These are phyloP conservation scores for Colletotrichum camelliae DNA, from an alignment of 2,329 filamentous ascomycete species.

Conservation along the genomic window DNA sequence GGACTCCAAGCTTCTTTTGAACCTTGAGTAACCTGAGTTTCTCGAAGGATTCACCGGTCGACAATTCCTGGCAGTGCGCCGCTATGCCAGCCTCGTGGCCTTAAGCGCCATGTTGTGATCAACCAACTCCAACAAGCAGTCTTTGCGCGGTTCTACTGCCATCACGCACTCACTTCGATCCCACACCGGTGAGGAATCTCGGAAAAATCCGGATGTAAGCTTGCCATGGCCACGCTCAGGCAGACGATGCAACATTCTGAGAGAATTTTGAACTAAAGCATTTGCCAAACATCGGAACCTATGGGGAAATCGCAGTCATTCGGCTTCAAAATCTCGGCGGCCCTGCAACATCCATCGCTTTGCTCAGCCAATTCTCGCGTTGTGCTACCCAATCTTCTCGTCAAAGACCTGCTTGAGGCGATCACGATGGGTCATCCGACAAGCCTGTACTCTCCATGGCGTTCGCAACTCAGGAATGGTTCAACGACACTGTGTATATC, in stretches of 20 bases:
- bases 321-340: neutral
- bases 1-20: neutral
- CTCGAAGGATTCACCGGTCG: neutral
- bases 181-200: neutral
- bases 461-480: neutral
- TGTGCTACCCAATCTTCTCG: constrained; percentile 5
- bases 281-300: neutral
- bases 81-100: neutral
- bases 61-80: neutral
- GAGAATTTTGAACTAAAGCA: neutral
- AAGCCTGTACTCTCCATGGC: constrained; percentile 7
- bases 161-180: neutral
- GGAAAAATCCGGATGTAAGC: neutral
- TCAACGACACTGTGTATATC: neutral
- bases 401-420: neutral
- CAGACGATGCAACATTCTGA: neutral
- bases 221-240: neutral
- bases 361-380: neutral
- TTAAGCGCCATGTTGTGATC: neutral
- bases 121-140: neutral
- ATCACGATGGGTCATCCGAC: constrained; percentile 11
- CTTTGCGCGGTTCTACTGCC: neutral
- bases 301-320: neutral
- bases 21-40: neutral
- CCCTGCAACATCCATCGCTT: neutral